Evolutionary conservation across 768 basidiomycete species (phyloP).

Genomic region (Trametes villosa): DNA sequence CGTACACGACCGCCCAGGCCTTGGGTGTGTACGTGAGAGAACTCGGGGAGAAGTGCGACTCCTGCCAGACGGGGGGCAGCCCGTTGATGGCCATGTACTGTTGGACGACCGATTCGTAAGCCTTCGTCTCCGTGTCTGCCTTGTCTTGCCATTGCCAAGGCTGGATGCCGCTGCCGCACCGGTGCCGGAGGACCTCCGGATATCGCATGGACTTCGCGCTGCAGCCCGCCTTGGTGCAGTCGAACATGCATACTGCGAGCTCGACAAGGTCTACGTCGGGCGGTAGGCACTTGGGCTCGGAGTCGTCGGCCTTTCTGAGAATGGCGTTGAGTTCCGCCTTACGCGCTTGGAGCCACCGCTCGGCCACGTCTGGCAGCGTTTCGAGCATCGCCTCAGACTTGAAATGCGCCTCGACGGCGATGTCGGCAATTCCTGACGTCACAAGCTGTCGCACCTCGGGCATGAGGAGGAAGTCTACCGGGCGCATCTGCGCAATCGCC

Average conservation of each 20-base stretch:
- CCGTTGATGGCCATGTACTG: neutral
- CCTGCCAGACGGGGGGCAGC: neutral
- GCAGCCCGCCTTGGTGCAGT: neutral
- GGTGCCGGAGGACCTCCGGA: conserved; percentile 10
- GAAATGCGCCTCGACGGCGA: neutral
- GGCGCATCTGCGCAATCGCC: neutral
- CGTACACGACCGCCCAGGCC: neutral
- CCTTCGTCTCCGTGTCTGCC: neutral
- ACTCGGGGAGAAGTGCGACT: neutral
- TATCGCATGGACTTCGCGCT: conserved; percentile 6
- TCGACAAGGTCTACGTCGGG: neutral
- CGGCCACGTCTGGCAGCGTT: neutral
- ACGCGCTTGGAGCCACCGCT: neutral
- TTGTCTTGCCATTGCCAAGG: neutral
- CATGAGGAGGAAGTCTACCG: conserved; percentile 7
- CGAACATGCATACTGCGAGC: conserved; percentile 4
- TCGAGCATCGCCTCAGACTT: neutral
- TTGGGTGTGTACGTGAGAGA: neutral
- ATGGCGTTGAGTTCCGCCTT: neutral
- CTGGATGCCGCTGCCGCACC: neutral
- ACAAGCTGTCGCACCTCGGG: neutral
- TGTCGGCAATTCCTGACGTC: neutral
- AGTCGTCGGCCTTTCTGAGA: neutral
- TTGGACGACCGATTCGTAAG: neutral
- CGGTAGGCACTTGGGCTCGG: neutral